Evolutionary conservation across 2,329 filamentous ascomycete genomes (phyloP).

Genomic region (Trichoderma pleuroti): DNA sequence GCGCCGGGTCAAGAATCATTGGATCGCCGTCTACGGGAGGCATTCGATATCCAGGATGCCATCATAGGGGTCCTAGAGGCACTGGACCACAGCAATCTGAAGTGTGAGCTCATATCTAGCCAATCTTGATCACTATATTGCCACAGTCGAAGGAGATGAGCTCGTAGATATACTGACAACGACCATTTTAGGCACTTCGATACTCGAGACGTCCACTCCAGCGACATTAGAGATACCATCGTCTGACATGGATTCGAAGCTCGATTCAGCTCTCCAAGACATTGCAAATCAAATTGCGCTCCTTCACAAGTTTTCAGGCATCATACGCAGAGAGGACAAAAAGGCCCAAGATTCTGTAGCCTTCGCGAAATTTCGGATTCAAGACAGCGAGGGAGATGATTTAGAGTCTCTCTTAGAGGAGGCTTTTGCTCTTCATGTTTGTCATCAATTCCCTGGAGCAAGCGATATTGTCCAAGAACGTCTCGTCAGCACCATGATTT

Average conservation of each 20-base stretch:
- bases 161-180: neutral
- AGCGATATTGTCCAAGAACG: neutral
- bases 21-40: neutral
- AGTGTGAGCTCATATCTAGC: neutral
- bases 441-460: neutral
- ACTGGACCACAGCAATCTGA: neutral
- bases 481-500: neutral
- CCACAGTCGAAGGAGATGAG: too few relatives aligned
- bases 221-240: neutral
- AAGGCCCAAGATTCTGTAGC: neutral
- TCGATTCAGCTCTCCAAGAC: neutral
- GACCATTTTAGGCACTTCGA: neutral
- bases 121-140: neutral
- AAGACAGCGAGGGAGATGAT: neutral
- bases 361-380: neutral
- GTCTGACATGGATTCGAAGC: neutral
- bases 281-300: neutral
- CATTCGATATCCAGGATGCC: neutral
- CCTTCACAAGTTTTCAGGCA: neutral
- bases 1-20: neutral
- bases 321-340: neutral
- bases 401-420: neutral
- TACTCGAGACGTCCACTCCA: neutral
- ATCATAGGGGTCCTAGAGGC: neutral
- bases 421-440: neutral